Base-by-base conservation (phyloP, 108 stramenopile genomes). In the Conticribra guillardii region DNA sequence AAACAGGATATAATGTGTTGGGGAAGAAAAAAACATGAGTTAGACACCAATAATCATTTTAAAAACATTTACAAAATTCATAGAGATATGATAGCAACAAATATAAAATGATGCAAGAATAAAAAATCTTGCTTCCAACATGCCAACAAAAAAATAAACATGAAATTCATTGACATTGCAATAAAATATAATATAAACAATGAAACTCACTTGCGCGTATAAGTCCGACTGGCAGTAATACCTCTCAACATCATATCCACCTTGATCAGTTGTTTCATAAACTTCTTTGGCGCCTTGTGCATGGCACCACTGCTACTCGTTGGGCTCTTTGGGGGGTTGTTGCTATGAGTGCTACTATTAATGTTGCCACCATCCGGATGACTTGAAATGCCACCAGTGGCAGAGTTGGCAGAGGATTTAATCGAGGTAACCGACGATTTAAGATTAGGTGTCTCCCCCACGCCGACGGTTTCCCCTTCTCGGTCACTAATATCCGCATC, bases 201-300 rank as follows among this genome's bases (percentile, higher is more conserved):
- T 46, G 47, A 64, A 54, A 45, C 16, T 11, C 1, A 54, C 70
- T 61, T 44, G 60, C 70, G 23, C 19, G 19, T 53, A 27, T 72
- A 61, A 7, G 71, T 63, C 53, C 62, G 53, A 15, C 22, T 44
- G 0, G 60, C 52, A 48, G 61, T 54, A n/a, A 72, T 3, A 4
- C 71, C 71, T 23, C 76, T 69, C 17, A 77, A 8, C 1, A 58
- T 29, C 56, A 77, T 33, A 14, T 30, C n/a, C 51, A 21, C 48
- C 33, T 45, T 58, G 27, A 31, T 60, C 23, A 37, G 30, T 52
- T 59, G 48, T 18, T 31, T 54, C 16, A 48, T 11, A 5, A 28
- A 11, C 14, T 62, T 59, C 21, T 3, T 34, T 30, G 51, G 1
- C 11, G 34, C 1, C 41, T 54, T 49, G 54, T 45, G 29, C 37